phyloP scores from a whole-genome alignment of 2,329 filamentous ascomycete genomes.

The Aspergillus bombycis region DNA sequence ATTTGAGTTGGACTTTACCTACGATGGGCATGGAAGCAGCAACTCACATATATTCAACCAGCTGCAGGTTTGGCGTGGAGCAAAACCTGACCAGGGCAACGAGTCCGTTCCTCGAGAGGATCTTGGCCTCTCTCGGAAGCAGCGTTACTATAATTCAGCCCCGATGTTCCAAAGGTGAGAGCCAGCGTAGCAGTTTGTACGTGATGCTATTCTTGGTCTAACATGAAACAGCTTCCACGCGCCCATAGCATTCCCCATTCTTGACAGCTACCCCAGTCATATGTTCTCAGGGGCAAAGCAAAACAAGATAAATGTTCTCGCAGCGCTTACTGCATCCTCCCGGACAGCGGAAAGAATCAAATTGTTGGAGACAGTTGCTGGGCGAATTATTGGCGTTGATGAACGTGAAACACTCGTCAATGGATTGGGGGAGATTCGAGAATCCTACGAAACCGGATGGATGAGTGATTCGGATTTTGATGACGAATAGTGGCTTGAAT shows the following conservation, averaged over 20 bases:
- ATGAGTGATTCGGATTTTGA: slow-evolving; percentile 63
- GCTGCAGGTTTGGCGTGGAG: slow-evolving; percentile 37
- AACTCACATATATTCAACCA: slow-evolving; percentile 40
- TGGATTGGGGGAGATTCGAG: slow-evolving; percentile 77
- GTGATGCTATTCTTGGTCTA: not conserved
- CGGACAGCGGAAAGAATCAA: slow-evolving; percentile 71
- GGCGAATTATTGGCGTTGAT: slow-evolving; percentile 67
- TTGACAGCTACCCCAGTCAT: slow-evolving; percentile 78
- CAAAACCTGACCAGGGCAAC: slow-evolving; percentile 18
- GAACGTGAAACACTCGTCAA: slow-evolving; percentile 85
- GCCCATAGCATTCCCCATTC: slow-evolving; percentile 69
- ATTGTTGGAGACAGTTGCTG: slow-evolving; percentile 64
- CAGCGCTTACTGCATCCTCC: slow-evolving; percentile 73
- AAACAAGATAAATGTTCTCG: slow-evolving; percentile 50
- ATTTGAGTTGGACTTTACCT: slow-evolving; percentile 45
- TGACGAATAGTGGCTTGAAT: slow-evolving; percentile 37
- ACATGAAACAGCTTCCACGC: slow-evolving; percentile 36
- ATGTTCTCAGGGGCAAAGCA: slow-evolving; percentile 63
- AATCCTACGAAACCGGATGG: slow-evolving; percentile 89
- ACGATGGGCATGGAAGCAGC: slow-evolving; percentile 28
- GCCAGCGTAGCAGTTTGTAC: not conserved
- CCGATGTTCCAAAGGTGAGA: slow-evolving; percentile 38
- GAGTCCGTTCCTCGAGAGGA: slow-evolving; percentile 24
- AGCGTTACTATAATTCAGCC: slow-evolving; percentile 37
- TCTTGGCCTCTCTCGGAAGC: slow-evolving; percentile 31